Base-by-base conservation (phyloP, 768 basidiomycete species). In the Boletus insuetus region DNA sequence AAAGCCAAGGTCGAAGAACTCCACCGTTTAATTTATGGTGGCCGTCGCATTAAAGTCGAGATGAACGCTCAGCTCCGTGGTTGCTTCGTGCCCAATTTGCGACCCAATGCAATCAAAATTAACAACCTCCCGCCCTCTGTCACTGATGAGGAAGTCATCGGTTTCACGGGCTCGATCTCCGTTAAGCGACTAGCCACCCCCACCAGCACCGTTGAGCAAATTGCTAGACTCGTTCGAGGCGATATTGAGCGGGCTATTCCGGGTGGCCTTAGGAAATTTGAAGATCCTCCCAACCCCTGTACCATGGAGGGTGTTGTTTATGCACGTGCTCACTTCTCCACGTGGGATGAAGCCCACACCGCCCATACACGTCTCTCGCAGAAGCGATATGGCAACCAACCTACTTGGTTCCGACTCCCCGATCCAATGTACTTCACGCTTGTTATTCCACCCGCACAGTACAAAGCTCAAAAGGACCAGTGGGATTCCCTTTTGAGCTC, bases 391-490 rank as follows among this genome's bases (percentile, higher is more conserved):
- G 70, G 71, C 2, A 71, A 70, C 37, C 72, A 74, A 3, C 31
- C 51, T 17, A 56, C 81, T 35, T 73, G 73, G 54, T 59, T 77
- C 19, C 71, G 70, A 26, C 77, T 82, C 44, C 80, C 81, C 0
- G 71, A 77, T 58, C 79, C 81, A 1, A 71, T 81, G 58, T 70
- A 78, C 46, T 86, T 83, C 65, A 73, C 74, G 14, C 77, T 82
- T 40, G 72, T 66, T 26, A 77, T 85, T 42, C 74, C 80, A 1
- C 47, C 55, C 11, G 75, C 73, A 26, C 83, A 85, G 54, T 82
- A 81, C 65, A 64, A 68, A 24, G 79, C 81, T 6, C 83, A 85
- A 65, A 77, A 68, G 52, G 64, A 55, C 3, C 72, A 74, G 20
- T 85, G 83, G 84, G 73, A 79, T 37, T 66, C 73, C 9, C 67